Percentiles rank a stretch among this genome's conserved stretches.
Conservation (phyloP, 2,329 filamentous ascomycete genomes). For the Lecanicillium sp. region DNA sequence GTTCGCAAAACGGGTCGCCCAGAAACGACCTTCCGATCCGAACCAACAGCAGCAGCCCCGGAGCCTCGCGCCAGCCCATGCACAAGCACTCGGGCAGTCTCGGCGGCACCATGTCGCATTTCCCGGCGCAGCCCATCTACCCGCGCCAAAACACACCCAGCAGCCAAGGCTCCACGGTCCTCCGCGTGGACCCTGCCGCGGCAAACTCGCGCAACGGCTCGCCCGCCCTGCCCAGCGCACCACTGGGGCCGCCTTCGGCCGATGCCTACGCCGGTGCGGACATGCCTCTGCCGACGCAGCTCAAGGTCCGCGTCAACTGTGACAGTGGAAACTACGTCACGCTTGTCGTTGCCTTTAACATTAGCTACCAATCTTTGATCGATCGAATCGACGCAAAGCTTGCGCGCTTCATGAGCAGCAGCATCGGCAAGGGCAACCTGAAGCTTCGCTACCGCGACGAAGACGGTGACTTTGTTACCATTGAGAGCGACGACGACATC, state of each 20-base stretch:
- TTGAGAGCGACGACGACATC: constrained; percentile 93
- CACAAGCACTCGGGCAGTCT: constrained; percentile 43
- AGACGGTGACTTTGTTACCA: constrained; percentile 88
- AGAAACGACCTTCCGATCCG: constrained; percentile 61
- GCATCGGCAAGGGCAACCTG: constrained; percentile 74
- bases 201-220: constrained; percentile 41
- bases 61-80: constrained; percentile 56
- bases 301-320: constrained; percentile 94
- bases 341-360: constrained; percentile 92
- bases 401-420: constrained; percentile 75
- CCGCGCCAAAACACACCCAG: constrained; percentile 41
- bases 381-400: constrained; percentile 96
- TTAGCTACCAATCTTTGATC: constrained; percentile 86
- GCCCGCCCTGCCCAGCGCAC: constrained; percentile 36
- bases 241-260: constrained; percentile 20
- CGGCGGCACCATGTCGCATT: constrained; percentile 49
- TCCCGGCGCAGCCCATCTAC: constrained; percentile 49
- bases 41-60: constrained; percentile 65
- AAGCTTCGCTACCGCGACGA: constrained; percentile 87
- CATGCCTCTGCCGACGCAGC: constrained; percentile 59
- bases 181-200: constrained; percentile 33
- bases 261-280: constrained; percentile 40
- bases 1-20: constrained; percentile 79
- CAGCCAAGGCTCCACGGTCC: constrained; percentile 26
- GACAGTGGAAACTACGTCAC: constrained; percentile 83